Base-by-base conservation (phyloP, 495 filamentous ascomycete species). In the Chlorociboria aeruginascens region DNA sequence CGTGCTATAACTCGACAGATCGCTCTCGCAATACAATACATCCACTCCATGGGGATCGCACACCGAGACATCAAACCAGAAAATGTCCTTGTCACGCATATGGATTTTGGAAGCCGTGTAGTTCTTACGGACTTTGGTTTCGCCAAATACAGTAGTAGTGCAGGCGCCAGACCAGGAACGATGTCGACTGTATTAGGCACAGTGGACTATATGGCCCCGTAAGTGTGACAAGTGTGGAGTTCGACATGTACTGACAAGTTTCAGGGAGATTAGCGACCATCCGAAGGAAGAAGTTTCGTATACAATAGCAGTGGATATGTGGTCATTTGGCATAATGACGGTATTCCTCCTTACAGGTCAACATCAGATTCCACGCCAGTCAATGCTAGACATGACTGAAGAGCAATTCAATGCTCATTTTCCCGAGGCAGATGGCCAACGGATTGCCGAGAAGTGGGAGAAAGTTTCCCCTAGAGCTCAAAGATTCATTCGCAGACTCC, bases 41-140 rank as follows among this genome's bases (percentile, higher is more conserved):
- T 95, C 63, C 89, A 97, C 61, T 65, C 73, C 39, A 83, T 83
- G 48, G 82, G 82, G 36, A 69, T 95, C 45, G 89, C 82, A 51
- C 90, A 95, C 62, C 82, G 90, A 39, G 90, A 97, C 58, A 84
- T 95, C 66, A 95, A 97, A 66, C 87, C 85, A 6, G 90, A 97
- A 67, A 97, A 97, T 61, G 83, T 97, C 50, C 87, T 97, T 56
- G 71, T 90, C 32, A 81, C 73, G 38, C 74, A 84, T 1, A 67
- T 73, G 7, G 62, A 59, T 30, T 53, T 64, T 31, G 64, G 65
- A 2, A 62, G 72, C 34, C 63, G 86, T 25, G 66, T 89, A 14
- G 71, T 89, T 0, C 65, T 92, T 17, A 81, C 81, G 0, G 86
- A 92, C 55, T 84, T 92, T 61, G 86, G 86, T 8, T 77, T 81